A percentile compares a stretch with the other conserved stretches of the same genome.
Conservation (phyloP, 139 green algal genomes). For the Coccomyxa sp. region DNA sequence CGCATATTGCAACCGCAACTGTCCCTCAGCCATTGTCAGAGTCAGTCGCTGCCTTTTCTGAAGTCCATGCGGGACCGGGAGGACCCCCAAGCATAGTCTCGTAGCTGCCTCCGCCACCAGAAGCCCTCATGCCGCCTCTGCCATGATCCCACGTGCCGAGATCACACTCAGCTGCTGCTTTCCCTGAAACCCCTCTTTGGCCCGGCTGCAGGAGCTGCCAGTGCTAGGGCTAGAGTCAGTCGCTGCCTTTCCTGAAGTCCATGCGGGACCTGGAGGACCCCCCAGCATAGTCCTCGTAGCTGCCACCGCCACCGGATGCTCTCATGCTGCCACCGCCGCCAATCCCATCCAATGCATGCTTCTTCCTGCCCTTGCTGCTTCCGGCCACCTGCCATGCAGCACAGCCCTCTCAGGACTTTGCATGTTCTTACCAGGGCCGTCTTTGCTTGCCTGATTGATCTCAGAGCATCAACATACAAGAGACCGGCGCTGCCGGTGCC, state of each 20-base stretch:
- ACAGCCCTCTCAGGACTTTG: not conserved
- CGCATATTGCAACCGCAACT: too few species aligned
- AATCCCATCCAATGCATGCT: conserved; percentile 54
- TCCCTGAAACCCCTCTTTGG: too few species aligned
- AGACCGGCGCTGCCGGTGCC: not conserved
- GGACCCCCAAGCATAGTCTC: conserved; percentile 46
- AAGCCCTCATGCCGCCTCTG: conserved; percentile 62
- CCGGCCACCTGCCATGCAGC: not conserved
- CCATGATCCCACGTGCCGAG: too few species aligned
- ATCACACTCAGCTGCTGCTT: too few species aligned
- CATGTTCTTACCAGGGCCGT: not conserved
- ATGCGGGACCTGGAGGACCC: conserved; percentile 33
- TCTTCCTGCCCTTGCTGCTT: conserved; percentile 48
- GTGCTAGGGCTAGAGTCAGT: too few species aligned
- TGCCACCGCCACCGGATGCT: conserved; percentile 59
- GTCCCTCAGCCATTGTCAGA: too few species aligned
- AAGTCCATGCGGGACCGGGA: conserved; percentile 38
- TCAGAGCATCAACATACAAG: not conserved
- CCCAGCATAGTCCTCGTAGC: conserved; percentile 43
- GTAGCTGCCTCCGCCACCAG: conserved; percentile 53
- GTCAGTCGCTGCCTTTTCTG: not conserved
- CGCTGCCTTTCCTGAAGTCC: conserved; percentile 20
- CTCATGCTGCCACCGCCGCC: conserved; percentile 60
- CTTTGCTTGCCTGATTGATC: not conserved
- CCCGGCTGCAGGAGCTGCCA: too few species aligned